Percentiles rank a stretch among this genome's conserved stretches.
Conservation (phyloP, 2,329 filamentous ascomycete genomes). For the Pseudopithomyces chartarum region DNA sequence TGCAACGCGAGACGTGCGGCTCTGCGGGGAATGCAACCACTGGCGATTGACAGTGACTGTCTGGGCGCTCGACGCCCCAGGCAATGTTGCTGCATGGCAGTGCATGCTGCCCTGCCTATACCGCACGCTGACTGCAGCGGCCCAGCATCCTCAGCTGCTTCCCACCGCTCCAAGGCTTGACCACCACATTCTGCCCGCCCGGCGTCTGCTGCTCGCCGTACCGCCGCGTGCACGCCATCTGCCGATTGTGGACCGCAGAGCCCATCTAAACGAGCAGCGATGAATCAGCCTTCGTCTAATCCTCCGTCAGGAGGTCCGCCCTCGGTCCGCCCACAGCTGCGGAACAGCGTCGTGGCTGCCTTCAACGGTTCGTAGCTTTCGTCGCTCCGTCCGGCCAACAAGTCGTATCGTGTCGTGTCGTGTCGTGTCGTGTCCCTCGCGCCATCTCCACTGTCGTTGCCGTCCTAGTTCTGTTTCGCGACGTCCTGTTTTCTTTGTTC, state of each 20-base stretch:
- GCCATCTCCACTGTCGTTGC: not conserved
- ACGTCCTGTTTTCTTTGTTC: not conserved
- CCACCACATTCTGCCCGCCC: conserved; percentile 2
- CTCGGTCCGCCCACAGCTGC: conserved; percentile 38
- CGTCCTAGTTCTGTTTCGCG: conserved; percentile 5
- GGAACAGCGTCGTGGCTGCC: conserved; percentile 45
- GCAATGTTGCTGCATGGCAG: conserved; percentile 2
- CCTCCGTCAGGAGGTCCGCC: conserved; percentile 39
- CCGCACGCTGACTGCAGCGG: not conserved
- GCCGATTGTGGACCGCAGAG: conserved; percentile 12
- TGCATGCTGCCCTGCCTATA: not conserved
- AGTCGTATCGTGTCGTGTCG: not conserved
- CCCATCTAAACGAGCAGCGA: conserved; percentile 18
- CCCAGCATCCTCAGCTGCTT: not conserved
- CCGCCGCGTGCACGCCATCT: conserved; percentile 13
- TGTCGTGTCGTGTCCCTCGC: too few species aligned
- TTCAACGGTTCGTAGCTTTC: conserved; percentile 44
- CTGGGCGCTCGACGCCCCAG: not conserved
- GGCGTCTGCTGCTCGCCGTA: conserved; percentile 4
- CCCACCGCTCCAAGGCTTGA: not conserved
- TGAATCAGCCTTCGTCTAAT: conserved; percentile 35
- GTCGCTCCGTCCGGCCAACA: not conserved
- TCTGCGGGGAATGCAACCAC: conserved; percentile 24
- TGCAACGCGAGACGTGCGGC: conserved; percentile 21
- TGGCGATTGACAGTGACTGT: not conserved